Base-by-base conservation (phyloP, 805 yeast genomes). In the Nakazawaea ernobii region DNA sequence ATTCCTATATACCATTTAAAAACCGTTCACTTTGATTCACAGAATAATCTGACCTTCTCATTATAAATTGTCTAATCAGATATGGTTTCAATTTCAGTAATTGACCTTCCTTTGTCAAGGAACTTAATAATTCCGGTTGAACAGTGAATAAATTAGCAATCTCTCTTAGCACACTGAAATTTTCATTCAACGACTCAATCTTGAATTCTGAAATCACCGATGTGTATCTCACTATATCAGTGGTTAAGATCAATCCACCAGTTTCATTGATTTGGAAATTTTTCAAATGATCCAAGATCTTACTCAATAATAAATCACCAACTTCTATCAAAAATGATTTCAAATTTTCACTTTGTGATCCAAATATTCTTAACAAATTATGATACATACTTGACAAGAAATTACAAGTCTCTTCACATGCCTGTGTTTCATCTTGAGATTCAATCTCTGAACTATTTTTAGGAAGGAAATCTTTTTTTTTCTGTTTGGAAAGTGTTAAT, bases 61-160 rank as follows among this genome's bases (percentile, higher is more conserved):
- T 65, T 41, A 87, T 79, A 54, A 83, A 86, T 54, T 78, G 84
- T 49, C 84, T 75, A 32, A 87, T 68, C 6, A 84, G 67, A 42
- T 71, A 73, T 8, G 82, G 81, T 58, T 80, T 82, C 60, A 88
- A 71, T 48, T 72, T 73, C 1, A 83, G 80, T 52, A 90, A 69
- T 55, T 82, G 88, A 1, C 96, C 94, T 58, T 89, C 96, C 36
- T 82, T 80, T 2, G 89, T 80, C 58, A 90, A 71, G 1, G 95
- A 86, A 52, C 81, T 81, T 46, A 90, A 68, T 55, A 87, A 73
- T 49, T 86, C 86, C 1, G 92, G 85, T 59, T 86, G 94, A 14
- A 88, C 95, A 0, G 95, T 84, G 62, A 83, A 91, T 50, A 91
- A 68, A 57, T 87, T 88, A 30, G 92, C 89, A 51, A 91, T 76